Conservation (phyloP, 352 stramenopile species). For the Phytophthora fragariae region DNA sequence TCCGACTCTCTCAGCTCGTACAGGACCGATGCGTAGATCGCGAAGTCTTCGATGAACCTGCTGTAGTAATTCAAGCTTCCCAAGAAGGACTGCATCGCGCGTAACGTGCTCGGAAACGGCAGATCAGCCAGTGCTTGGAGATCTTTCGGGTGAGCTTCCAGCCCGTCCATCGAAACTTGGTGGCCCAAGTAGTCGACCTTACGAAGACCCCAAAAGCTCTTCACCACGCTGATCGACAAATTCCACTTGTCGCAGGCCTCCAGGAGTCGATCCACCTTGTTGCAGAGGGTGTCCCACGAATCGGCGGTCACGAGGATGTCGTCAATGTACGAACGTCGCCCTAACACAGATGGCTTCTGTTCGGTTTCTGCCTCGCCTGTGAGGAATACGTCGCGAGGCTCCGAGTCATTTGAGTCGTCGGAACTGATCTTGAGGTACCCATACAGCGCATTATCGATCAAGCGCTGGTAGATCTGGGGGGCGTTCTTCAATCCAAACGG, state of each 20-base stretch:
- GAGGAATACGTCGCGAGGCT: no score
- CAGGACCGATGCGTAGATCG: no score
- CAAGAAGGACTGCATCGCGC: no score
- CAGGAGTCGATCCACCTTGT: slow-evolving; percentile 12
- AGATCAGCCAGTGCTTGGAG: slow-evolving; percentile 1
- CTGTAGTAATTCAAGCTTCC: no score
- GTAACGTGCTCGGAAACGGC: no score
- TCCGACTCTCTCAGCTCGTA: no score
- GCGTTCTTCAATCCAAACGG: slow-evolving; percentile 26
- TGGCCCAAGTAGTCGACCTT: slow-evolving; percentile 30
- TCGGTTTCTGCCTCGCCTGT: no score
- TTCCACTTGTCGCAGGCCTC: slow-evolving; percentile 26
- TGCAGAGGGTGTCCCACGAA: slow-evolving; percentile 25
- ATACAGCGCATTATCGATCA: no score
- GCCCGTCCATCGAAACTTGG: not conserved
- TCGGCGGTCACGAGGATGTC: slow-evolving; percentile 22
- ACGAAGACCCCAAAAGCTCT: slow-evolving; percentile 29
- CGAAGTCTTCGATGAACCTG: no score
- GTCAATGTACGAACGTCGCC: slow-evolving; percentile 38
- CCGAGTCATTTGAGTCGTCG: no score
- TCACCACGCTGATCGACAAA: slow-evolving; percentile 36
- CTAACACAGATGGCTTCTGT: not conserved
- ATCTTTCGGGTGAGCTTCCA: slow-evolving; percentile 23
- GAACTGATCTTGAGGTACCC: no score
- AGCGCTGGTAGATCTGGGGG: slow-evolving; percentile 30